phyloP scores from a whole-genome alignment of 2,329 filamentous ascomycete species.

The Fusarium sp. region DNA sequence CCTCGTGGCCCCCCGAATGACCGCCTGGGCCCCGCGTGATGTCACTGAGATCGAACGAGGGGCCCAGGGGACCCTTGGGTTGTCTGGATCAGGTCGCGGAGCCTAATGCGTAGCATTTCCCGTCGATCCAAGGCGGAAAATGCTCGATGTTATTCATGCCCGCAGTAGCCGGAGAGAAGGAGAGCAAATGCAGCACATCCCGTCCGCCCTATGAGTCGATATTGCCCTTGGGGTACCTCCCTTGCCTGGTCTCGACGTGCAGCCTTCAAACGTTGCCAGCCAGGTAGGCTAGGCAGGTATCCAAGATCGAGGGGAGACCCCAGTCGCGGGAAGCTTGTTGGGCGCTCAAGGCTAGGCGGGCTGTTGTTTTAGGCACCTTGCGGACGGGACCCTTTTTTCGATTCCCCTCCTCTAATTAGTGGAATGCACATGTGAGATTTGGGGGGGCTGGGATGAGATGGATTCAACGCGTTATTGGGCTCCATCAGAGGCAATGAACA shows the following conservation, averaged over 20 bases:
- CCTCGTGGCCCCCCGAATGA: conserved; percentile 13
- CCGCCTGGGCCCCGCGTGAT: conserved; percentile 34
- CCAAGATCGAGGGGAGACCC: conserved; percentile 15
- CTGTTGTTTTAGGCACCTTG: conserved; percentile 19
- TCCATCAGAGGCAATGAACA: conserved; percentile 18
- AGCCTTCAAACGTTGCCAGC: not conserved
- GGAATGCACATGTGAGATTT: conserved; percentile 39
- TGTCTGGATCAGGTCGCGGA: not conserved
- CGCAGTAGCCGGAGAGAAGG: not conserved
- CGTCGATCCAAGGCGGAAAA: not conserved
- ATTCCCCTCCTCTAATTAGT: conserved; percentile 29
- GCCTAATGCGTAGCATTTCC: not conserved
- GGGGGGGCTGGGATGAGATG: conserved; percentile 29
- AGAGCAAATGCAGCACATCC: not conserved
- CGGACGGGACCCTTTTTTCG: conserved; percentile 16
- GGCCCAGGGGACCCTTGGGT: conserved; percentile 10
- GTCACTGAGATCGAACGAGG: conserved; percentile 42
- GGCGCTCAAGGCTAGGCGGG: conserved; percentile 16
- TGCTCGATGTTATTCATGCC: conserved; percentile 1
- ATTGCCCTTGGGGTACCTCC: conserved; percentile 7
- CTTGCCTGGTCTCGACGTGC: not conserved
- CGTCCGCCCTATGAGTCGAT: conserved; percentile 11
- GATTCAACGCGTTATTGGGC: conserved; percentile 14
- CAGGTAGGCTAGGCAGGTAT: not conserved
- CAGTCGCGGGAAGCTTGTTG: conserved; percentile 23